phyloP scores from a whole-genome alignment of 2,329 filamentous ascomycete species.

The Botrytis fragariae region DNA sequence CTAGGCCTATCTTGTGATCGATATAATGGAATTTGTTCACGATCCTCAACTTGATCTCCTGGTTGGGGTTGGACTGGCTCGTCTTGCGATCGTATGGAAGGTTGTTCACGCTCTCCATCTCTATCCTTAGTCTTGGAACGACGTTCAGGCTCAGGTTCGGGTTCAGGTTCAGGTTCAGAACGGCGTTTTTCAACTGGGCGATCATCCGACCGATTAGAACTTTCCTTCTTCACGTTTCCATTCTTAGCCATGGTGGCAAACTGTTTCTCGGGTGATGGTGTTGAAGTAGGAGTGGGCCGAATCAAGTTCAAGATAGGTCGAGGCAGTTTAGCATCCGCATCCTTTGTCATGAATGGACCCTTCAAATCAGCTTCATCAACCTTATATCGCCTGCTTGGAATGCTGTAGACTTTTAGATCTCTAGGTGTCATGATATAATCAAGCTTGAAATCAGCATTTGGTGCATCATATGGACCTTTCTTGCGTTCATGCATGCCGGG shows the following conservation, averaged over 20 bases:
- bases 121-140: neutral
- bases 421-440: slow-evolving; percentile 57
- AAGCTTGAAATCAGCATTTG: slow-evolving; percentile 62
- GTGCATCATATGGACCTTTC: slow-evolving; percentile 54
- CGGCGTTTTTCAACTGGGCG: neutral
- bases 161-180: neutral
- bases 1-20: neutral
- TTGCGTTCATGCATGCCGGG: slow-evolving; percentile 49
- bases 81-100: neutral
- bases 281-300: slow-evolving; percentile 55
- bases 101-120: neutral
- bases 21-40: neutral
- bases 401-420: slow-evolving; percentile 44
- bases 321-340: slow-evolving; percentile 31
- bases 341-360: slow-evolving; percentile 28
- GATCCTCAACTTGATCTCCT: neutral
- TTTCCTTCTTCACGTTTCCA: slow-evolving; percentile 18
- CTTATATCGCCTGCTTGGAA: slow-evolving; percentile 33
- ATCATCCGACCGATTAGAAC: slow-evolving; percentile 22
- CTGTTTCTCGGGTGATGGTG: slow-evolving; percentile 49
- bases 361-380: slow-evolving; percentile 42
- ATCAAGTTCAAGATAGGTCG: slow-evolving; percentile 60
- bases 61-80: neutral
- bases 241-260: slow-evolving; percentile 19
- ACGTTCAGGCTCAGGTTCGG: neutral